These are phyloP conservation scores for Cruciata laevipes DNA, from an alignment of 257 asterid genomes.

Conservation along the genomic window DNA sequence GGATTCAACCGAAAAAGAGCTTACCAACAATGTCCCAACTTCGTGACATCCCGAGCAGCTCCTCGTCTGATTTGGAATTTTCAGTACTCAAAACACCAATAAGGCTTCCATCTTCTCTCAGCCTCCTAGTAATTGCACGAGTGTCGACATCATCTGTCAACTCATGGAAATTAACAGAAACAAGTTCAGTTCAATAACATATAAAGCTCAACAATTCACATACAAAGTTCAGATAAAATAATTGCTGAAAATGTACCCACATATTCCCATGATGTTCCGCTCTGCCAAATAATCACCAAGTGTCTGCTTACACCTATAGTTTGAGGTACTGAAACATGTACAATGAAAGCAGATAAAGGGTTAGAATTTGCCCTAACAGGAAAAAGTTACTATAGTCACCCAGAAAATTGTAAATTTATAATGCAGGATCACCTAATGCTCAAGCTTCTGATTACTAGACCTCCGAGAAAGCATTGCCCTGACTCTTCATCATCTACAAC, in stretches of 20 bases:
- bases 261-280: conserved; percentile 88
- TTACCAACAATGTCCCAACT: conserved; percentile 85
- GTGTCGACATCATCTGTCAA: conserved; percentile 88
- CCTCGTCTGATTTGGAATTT: conserved; percentile 59
- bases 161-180: conserved; percentile 15
- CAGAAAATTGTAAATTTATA: background rate
- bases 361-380: conserved; percentile 7
- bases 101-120: conserved; percentile 91
- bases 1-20: conserved; percentile 5
- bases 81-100: conserved; percentile 91
- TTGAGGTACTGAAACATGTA: conserved; percentile 59
- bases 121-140: conserved; percentile 87
- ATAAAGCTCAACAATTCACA: conserved; percentile 3
- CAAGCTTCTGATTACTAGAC: conserved; percentile 81
- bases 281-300: conserved; percentile 89
- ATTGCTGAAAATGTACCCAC: conserved; percentile 33
- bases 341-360: conserved; percentile 4
- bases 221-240: conserved; percentile 5
- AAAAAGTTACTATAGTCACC: background rate
- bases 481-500: conserved; percentile 81
- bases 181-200: conserved; percentile 10
- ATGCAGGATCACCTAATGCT: conserved; percentile 58
- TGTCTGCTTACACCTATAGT: conserved; percentile 71
- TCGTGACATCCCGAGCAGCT: conserved; percentile 69
- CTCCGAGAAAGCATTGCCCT: conserved; percentile 73